Evolutionary conservation across 2,329 filamentous ascomycete genomes (phyloP), one percentile per base, ranked within the genome.

Genomic region (Aspergillus transmontanensis): DNA sequence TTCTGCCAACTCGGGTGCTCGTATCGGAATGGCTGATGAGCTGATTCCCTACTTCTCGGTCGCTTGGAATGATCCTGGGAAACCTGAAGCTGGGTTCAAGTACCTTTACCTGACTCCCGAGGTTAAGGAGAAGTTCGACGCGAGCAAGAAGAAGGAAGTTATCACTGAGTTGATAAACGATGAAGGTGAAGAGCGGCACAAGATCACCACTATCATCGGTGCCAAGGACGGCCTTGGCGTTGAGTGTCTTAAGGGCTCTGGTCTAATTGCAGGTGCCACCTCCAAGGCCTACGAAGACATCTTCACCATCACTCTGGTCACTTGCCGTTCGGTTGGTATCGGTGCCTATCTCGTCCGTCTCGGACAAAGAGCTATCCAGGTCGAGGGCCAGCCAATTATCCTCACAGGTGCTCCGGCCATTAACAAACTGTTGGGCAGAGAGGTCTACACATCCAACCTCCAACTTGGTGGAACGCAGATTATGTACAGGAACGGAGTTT

Each of bases 401-500:
- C 88, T 99, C 67, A 99, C 95, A 73, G 95, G 95, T 87, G 95
- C 95, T 56, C 92, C 93, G 68, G 95, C 95, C 64, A 90, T 99
- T 79, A 99, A 99, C 88, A 99, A 98, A 84, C 86, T 99, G 73
- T 89, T 99, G 65, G 95, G 95, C 74, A 93, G 96, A 71, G 95
- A 99, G 81, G 94, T 99, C 34, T 99, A 99, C 84, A 97, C 95
- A 28, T 98, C 95, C 65, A 99, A 99, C 86, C 83, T 99, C 76
- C 95, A 99, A 85, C 92, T 99, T 69, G 95, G 95, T 89, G 95
- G 95, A 72, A 99, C 95, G n/a, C 95, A 99, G 82, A 99, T 99
- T 86, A 99, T 99, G 95, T 98, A 99, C 88, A 94, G 92, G 83
- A 99, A 99, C 79, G 95, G 95, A 88, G 95, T 99, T 48, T 98